phyloP scores from a whole-genome alignment of 805 yeast genomes.

The Yarrowia sp. region DNA sequence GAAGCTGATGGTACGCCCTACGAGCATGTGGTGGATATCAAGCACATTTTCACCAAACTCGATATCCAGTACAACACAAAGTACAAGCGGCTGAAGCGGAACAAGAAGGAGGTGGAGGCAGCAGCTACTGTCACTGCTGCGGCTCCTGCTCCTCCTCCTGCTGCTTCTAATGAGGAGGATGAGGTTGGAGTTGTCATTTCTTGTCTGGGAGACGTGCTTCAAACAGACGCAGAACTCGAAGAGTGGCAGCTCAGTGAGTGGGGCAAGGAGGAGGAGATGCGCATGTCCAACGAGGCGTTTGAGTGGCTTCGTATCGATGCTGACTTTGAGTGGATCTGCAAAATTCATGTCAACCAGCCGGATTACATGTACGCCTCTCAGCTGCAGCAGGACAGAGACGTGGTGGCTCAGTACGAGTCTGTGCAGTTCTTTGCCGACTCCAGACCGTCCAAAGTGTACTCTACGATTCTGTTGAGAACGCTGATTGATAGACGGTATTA shows the following conservation, averaged over 20 bases:
- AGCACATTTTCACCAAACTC: constrained; percentile 77
- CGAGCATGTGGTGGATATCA: constrained; percentile 91
- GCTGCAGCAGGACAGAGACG: constrained; percentile 89
- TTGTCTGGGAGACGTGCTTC: constrained; percentile 77
- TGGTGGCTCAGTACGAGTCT: constrained; percentile 91
- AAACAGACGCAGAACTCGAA: constrained; percentile 54
- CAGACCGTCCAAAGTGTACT: constrained; percentile 62
- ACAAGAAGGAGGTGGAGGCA: constrained; percentile 42
- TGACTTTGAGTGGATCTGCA: constrained; percentile 95
- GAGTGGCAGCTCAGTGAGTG: constrained; percentile 76
- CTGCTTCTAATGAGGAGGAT: constrained; percentile 38
- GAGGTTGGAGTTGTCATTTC: constrained; percentile 45
- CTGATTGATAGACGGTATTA: constrained; percentile 80
- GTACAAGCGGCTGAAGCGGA: constrained; percentile 75
- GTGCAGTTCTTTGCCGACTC: constrained; percentile 65
- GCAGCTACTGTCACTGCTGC: constrained; percentile 2
- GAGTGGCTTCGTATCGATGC: constrained; percentile 99
- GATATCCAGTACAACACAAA: constrained; percentile 96
- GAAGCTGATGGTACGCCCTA: constrained; percentile 99
- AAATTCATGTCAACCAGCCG: constrained; percentile 76
- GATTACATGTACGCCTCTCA: constrained; percentile 95
- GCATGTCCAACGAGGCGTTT: constrained; percentile 76
- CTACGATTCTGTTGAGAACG: constrained; percentile 75
- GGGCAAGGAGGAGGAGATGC: constrained; percentile 66
- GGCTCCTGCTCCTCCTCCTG: constrained; percentile 24